Base-by-base conservation (phyloP, 176 grass and related monocot species). In the Dactylis glomerata region DNA sequence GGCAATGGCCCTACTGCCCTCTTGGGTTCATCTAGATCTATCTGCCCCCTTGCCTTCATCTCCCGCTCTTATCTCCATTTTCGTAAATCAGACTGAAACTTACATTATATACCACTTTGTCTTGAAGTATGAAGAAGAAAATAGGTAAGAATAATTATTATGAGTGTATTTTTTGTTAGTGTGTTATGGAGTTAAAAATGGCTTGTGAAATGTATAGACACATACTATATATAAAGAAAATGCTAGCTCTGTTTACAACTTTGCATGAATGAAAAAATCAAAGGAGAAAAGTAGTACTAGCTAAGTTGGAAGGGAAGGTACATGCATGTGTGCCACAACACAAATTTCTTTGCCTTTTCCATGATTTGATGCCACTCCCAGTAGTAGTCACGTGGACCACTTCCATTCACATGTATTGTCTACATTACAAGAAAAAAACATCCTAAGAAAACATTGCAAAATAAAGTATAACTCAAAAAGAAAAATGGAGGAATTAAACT, bases 271-370 rank as follows among this genome's bases (percentile, higher is more conserved):
- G 6, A 17, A 64, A 32, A 51, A 61, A 33, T 42, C 8, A 66
- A 33, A 30, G 23, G 26, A 30, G 12, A 12, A 41, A 83, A 62
- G 46, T 54, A 32, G 76, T n/a, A n/a, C 10, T 44, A 3, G 56
- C 36, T 38, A 57, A 24, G 71, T 80, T 74, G 81, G 68, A 80
- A 28, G 55, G 31, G 2, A 63, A 15, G 27, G n/a, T 46, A 46
- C 8, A 42, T 51, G 14, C 49, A 77, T 89, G 68, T 75, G 38
- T 86, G 82, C 6, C 75, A 88, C 76, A 57, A 58, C 64, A 15
- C 80, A 89, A 85, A 22, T 62, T 81, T 81, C 19, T 33, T 38
- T 63, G 27, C 57, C 69, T 75, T 89, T 75, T 69, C 58, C 58
- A 76, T 81, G 82, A 85, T 75, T 8, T 68, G 36, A 85, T 80